Evolutionary conservation across 169 alveolate species (phyloP).

Genomic region (Plasmodium falciparum): DNA sequence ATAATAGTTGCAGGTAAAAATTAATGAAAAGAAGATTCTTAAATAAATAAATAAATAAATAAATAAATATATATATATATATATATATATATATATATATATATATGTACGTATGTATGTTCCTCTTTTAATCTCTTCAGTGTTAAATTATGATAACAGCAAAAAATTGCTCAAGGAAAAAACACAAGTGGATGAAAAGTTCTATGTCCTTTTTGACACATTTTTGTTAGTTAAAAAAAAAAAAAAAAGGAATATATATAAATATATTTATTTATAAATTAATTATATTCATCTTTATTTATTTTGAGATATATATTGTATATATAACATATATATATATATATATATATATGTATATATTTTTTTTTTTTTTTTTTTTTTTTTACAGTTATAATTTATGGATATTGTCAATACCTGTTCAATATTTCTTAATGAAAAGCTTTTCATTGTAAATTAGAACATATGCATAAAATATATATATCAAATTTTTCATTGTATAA

Average conservation of each 20-base stretch:
- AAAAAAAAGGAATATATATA: neutral
- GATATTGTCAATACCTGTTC: slow-evolving; percentile 38
- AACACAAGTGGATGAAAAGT: slow-evolving; percentile 7
- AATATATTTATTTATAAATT: neutral
- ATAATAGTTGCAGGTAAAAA: slow-evolving; percentile 29
- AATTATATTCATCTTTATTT: no score
- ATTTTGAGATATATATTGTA: neutral
- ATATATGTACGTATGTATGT: neutral
- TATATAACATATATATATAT: slow-evolving; percentile 2
- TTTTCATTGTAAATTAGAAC: slow-evolving; percentile 11
- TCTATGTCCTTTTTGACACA: slow-evolving; percentile 9
- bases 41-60: neutral
- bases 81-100: neutral
- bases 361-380: neutral
- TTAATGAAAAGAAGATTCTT: neutral
- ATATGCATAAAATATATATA: neutral
- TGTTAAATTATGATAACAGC: slow-evolving; percentile 19
- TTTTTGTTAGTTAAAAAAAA: slow-evolving; percentile 22
- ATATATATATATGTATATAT: neutral
- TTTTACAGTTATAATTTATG: slow-evolving; percentile 7
- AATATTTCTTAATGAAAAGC: slow-evolving; percentile 22
- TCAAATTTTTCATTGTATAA: no score
- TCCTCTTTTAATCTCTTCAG: slow-evolving; percentile 6
- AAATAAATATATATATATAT: neutral
- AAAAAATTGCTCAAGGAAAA: slow-evolving; percentile 61